Evolutionary conservation across 108 stramenopile species (phyloP).

Genomic region (Nannochloropsis granulata): DNA sequence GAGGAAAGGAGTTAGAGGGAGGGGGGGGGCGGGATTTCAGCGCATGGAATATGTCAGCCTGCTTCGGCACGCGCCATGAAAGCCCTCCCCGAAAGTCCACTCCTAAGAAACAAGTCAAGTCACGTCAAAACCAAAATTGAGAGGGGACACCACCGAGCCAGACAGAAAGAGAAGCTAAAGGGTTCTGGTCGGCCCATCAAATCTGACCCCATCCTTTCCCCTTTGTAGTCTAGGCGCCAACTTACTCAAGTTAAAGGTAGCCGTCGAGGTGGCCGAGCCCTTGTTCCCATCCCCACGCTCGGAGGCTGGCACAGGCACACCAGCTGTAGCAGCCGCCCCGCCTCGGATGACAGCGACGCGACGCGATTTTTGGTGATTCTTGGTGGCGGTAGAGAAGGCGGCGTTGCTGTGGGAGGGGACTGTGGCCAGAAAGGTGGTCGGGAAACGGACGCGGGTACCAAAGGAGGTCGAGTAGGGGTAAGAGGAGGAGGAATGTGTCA

Average conservation of each 20-base stretch:
- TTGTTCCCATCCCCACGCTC: neutral
- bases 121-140: too few relatives aligned
- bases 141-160: too few relatives aligned
- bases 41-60: too few relatives aligned
- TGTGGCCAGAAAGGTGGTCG: neutral
- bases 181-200: neutral
- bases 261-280: neutral
- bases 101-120: too few relatives aligned
- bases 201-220: neutral
- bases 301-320: neutral
- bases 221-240: neutral
- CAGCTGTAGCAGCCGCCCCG: neutral
- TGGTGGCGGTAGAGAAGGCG: neutral
- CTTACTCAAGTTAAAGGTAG: neutral
- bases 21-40: too few relatives aligned
- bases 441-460: neutral
- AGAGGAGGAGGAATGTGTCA: neutral
- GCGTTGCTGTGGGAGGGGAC: neutral
- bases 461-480: neutral
- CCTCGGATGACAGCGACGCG: neutral
- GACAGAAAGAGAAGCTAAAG: neutral
- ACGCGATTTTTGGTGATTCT: neutral
- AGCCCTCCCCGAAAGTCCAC: too few relatives aligned
- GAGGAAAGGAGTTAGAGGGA: too few relatives aligned
- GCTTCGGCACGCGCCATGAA: too few relatives aligned